Evolutionary conservation across 2,329 filamentous ascomycete genomes (phyloP).

Genomic region (Amauroascus verrucosus): DNA sequence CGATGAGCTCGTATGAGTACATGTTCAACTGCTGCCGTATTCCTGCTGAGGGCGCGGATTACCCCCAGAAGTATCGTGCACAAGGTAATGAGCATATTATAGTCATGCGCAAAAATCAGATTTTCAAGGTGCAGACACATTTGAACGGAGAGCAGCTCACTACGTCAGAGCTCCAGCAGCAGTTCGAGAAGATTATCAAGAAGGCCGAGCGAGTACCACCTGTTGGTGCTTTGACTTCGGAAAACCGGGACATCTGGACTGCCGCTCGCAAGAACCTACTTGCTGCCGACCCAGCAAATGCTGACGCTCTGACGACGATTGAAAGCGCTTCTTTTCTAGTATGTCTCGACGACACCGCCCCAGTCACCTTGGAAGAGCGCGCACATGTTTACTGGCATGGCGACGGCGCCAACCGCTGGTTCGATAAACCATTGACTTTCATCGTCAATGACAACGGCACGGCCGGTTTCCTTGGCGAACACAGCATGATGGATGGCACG

Average conservation of each 20-base stretch:
- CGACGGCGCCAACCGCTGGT: conserved; percentile 92
- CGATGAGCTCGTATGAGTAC: conserved; percentile 96
- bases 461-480: conserved; percentile 94
- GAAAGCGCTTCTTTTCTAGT: conserved; percentile 85
- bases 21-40: conserved; percentile 97
- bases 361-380: conserved; percentile 89
- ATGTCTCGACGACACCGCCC: conserved; percentile 83
- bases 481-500: conserved; percentile 99
- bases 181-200: conserved; percentile 78
- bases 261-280: conserved; percentile 70
- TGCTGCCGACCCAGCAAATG: conserved; percentile 67
- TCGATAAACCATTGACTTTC: conserved; percentile 95
- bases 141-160: conserved; percentile 76
- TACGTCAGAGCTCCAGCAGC: conserved; percentile 76
- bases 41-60: conserved; percentile 69
- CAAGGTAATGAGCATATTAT: conserved; percentile 76
- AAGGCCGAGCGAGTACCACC: conserved; percentile 61
- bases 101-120: conserved; percentile 88
- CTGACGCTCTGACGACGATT: conserved; percentile 64
- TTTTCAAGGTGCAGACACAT: conserved; percentile 84
- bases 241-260: conserved; percentile 90
- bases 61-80: conserved; percentile 67
- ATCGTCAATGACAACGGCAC: conserved; percentile 98
- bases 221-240: conserved; percentile 74
- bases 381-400: conserved; percentile 97